phyloP scores from a whole-genome alignment of 129 eudicot species.

The Dittrichia graveolens region DNA sequence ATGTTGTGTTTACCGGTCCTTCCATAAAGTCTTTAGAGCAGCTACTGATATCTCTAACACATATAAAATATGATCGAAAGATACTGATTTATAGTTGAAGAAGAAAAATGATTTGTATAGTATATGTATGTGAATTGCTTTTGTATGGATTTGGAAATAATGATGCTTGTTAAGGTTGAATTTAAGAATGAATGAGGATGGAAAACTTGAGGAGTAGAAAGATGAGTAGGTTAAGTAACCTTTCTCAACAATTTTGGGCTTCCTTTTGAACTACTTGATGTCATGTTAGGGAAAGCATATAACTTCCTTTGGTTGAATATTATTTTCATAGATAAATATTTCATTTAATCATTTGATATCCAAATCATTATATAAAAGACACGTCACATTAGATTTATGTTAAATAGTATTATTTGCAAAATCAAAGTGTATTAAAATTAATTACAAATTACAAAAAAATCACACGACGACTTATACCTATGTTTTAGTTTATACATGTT shows the following conservation, averaged over 20 bases:
- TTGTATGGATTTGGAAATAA: conserved; percentile 16
- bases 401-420: too few species aligned
- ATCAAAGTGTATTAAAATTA: too few species aligned
- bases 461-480: too few species aligned
- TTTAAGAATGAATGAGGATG: conserved; percentile 42
- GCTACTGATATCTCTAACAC: not conserved
- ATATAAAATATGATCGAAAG: not conserved
- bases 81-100: not conserved
- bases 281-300: conserved; percentile 48
- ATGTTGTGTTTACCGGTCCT: conserved; percentile 47
- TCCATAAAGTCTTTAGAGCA: conserved; percentile 36
- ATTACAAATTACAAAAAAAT: too few species aligned
- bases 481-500: too few species aligned
- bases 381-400: too few species aligned
- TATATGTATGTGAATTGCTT: not conserved
- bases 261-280: conserved; percentile 45
- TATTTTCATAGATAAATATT: conserved; percentile 12
- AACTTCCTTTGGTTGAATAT: conserved; percentile 17
- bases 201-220: conserved; percentile 35
- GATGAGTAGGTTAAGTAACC: conserved; percentile 41
- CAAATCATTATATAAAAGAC: too few species aligned
- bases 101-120: conserved; percentile 3
- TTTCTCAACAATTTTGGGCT: conserved; percentile 31
- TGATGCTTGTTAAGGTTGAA: conserved; percentile 29
- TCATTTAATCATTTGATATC: not conserved